Base-by-base conservation (phyloP, 129 eudicot genomes). In the Arctium lappa region DNA sequence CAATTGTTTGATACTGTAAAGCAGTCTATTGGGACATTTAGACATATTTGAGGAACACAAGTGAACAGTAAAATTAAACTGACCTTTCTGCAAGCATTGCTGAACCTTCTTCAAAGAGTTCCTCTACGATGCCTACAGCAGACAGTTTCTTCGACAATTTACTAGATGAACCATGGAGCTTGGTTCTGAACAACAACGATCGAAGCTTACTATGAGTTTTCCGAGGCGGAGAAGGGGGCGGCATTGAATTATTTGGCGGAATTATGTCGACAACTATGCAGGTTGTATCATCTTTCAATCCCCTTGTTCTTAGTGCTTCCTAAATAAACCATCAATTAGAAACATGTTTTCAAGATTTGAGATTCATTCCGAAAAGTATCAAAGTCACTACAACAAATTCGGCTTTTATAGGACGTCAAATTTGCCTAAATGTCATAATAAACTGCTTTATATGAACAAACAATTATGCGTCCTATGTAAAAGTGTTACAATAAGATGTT, bases 71-170 rank as follows among this genome's bases (percentile, higher is more conserved):
- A 60, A 42, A 15, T 9, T 30, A 44, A 22, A 76, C 83, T 13
- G 31, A 91, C 98, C 97, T 94, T 81, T 94, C 97, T 40, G 93
- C 93, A 77, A 94, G 94, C 91, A 94, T 88, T 12, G 98, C 97
- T 44, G 97, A 94, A 56, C 98, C 98, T 83, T 94, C 98, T 87
- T 94, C 98, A 73, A 89, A 94, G 31, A 94, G 86, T 79, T 94
- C 97, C 84, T 94, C 98, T 0, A 94, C 97, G 15, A 87, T 89
- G 69, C 94, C 87, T 36, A 91, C 87, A 68, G 94, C 86, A 1
- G 97, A 91, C 12, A 89, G 83, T 73, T 91, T 93, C 83, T 87
- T 91, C 18, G 98, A 81, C 53, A 88, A 68, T 84, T 84, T 89
- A 76, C 42, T 44, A 33, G 86, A 79, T 53, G 90, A 89, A 53